Conservation (phyloP, 805 yeast genomes). For the Candida coquimbonensis region DNA sequence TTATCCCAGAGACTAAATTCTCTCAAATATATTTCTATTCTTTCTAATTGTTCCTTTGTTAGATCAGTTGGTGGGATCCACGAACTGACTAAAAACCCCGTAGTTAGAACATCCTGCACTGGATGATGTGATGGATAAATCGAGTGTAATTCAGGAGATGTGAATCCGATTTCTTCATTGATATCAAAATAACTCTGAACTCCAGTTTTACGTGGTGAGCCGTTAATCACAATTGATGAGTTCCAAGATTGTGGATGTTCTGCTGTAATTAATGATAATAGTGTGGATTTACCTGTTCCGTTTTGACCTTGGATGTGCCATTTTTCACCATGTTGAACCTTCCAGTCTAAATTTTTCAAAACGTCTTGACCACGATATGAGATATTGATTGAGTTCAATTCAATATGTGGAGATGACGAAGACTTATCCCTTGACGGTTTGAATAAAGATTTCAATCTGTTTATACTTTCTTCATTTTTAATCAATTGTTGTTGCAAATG, state of each 20-base stretch:
- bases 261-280: constrained; percentile 76
- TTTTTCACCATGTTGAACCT: constrained; percentile 59
- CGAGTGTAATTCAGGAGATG: constrained; percentile 90
- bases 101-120: constrained; percentile 51
- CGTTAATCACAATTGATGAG: constrained; percentile 53
- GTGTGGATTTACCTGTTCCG: constrained; percentile 91
- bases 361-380: constrained; percentile 57
- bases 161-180: constrained; percentile 72
- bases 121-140: constrained; percentile 60
- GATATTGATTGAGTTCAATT: constrained; percentile 58
- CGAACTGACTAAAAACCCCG: constrained; percentile 72
- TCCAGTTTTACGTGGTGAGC: constrained; percentile 68
- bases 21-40: constrained; percentile 39
- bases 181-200: constrained; percentile 67
- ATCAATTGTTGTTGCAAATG: constrained; percentile 9
- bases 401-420: constrained; percentile 26
- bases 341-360: constrained; percentile 57
- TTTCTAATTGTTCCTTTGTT: constrained; percentile 27
- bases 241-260: constrained; percentile 98
- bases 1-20: constrained; percentile 36
- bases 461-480: constrained; percentile 12
- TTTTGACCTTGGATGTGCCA: constrained; percentile 90
- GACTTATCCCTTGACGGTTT: constrained; percentile 8
- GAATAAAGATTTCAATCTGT: constrained; percentile 14
- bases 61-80: constrained; percentile 42